A percentile compares a stretch with the other conserved stretches of the same genome.
These are phyloP conservation scores for Cnidoscolus chayamansa DNA, from an alignment of 441 rosid species.

Conservation along the genomic window DNA sequence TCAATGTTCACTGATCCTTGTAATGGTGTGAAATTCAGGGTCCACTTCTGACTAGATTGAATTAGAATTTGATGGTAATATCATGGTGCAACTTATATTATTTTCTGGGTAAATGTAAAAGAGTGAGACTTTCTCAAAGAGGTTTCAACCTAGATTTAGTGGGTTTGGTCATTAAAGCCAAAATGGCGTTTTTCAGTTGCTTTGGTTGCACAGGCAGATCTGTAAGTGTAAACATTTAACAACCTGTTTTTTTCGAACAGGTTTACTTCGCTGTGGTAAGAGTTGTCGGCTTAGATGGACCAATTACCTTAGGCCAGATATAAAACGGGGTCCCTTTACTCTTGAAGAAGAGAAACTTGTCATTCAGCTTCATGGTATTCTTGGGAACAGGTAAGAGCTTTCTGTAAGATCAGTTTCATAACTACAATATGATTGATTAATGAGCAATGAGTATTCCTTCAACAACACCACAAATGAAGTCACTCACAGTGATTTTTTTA, in stretches of 20 bases:
- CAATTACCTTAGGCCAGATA: slow-evolving; percentile 54
- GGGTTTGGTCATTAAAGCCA: not conserved
- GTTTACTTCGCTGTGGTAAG: slow-evolving; percentile 52
- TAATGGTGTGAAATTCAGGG: too few species aligned
- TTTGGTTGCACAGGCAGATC: not conserved
- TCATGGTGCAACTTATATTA: not conserved
- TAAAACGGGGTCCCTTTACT: slow-evolving; percentile 48
- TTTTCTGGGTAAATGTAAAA: not conserved
- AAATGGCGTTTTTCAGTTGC: slow-evolving; percentile 1
- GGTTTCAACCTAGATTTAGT: not conserved
- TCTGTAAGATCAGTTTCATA: not conserved
- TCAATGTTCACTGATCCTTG: too few species aligned
- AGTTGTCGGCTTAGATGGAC: slow-evolving; percentile 60
- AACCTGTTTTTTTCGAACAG: slow-evolving; percentile 19
- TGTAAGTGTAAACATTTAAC: not conserved
- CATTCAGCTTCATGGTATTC: slow-evolving; percentile 46
- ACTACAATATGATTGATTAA: not conserved
- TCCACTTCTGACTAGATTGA: too few species aligned
- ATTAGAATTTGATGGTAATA: not conserved
- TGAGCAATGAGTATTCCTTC: not conserved
- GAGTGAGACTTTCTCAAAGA: too few species aligned
- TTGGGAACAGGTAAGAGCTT: slow-evolving; percentile 45
- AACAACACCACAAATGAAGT: too few species aligned
- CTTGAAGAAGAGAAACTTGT: slow-evolving; percentile 43
- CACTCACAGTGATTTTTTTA: too few species aligned